Percentiles rank a stretch among this genome's conserved stretches.
Conservation (phyloP, 306 rosid genomes). For the Ormosia semicastrata region DNA sequence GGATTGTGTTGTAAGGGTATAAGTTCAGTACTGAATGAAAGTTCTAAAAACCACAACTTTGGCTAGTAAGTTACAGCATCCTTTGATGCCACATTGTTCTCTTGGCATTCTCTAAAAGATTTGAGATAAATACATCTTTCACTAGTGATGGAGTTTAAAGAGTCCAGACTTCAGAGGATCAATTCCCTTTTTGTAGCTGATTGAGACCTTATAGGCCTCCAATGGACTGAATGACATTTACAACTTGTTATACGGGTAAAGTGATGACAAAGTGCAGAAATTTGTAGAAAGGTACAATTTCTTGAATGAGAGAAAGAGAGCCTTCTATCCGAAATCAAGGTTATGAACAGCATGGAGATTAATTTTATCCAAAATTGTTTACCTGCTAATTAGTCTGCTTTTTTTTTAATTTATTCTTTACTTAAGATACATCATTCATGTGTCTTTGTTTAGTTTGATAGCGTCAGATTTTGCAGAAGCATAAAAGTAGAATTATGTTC, state of each 20-base stretch:
- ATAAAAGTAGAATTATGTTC: neutral
- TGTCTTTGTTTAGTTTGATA: constrained; percentile 3
- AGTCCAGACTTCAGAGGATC: constrained; percentile 11
- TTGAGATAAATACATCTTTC: constrained; percentile 9
- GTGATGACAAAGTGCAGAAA: neutral
- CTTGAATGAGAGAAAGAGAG: constrained; percentile 16
- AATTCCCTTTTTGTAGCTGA: neutral
- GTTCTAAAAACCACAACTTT: neutral
- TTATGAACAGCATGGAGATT: constrained; percentile 11
- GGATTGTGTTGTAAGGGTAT: constrained; percentile 4
- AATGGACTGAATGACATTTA: neutral
- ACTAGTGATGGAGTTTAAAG: neutral
- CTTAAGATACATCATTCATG: neutral
- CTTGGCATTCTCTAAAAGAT: constrained; percentile 13
- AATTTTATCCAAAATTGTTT: neutral
- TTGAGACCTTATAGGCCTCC: neutral
- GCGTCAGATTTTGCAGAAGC: neutral
- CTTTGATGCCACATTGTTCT: constrained; percentile 17
- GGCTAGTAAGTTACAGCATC: neutral
- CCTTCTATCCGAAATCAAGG: neutral
- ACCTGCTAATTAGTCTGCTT: neutral
- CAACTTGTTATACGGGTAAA: constrained; percentile 9
- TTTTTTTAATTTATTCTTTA: neutral
- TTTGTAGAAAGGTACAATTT: constrained; percentile 4
- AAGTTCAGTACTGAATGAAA: neutral